Percentiles rank a stretch among this genome's conserved stretches.
phyloP scores from a whole-genome alignment of 169 alveolate species.

The Ichthyophthirius multifiliis region DNA sequence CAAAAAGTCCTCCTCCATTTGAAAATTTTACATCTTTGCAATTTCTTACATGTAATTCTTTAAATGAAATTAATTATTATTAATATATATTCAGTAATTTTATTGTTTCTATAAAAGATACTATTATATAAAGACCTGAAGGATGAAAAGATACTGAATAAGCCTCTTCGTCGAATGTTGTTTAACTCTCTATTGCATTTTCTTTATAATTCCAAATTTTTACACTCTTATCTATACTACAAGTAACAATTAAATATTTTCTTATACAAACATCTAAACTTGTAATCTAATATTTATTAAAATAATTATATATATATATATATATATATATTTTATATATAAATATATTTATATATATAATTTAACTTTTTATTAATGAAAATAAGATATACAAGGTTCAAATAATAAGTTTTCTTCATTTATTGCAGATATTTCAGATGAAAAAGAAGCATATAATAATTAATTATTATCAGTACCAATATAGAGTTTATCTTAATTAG shows the following conservation, averaged over 20 bases:
- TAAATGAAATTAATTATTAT: conserved; percentile 76
- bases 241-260: conserved; percentile 88
- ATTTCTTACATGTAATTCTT: conserved; percentile 84
- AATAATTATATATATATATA: conserved; percentile 63
- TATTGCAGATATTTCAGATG: conserved; percentile 62
- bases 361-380: conserved; percentile 2
- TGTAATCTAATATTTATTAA: conserved; percentile 80
- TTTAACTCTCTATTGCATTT: conserved; percentile 81
- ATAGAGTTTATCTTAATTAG: conserved; percentile 57
- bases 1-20: conserved; percentile 90
- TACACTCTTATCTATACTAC: conserved; percentile 88
- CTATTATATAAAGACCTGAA: conserved; percentile 90
- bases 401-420: conserved; percentile 53
- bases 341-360: too few species aligned
- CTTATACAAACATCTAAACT: conserved; percentile 91
- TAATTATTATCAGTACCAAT: conserved; percentile 64
- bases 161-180: conserved; percentile 87
- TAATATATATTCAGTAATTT: conserved; percentile 85
- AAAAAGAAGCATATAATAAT: conserved; percentile 56
- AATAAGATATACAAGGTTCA: conserved; percentile 2
- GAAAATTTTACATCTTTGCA: conserved; percentile 88
- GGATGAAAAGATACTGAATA: conserved; percentile 92
- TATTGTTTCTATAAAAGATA: conserved; percentile 89
- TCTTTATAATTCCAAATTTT: conserved; percentile 90
- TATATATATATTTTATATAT: too few species aligned